Base-by-base conservation (phyloP, 1,284 basidiomycete species). In the Fomitiporia mediterranea region DNA sequence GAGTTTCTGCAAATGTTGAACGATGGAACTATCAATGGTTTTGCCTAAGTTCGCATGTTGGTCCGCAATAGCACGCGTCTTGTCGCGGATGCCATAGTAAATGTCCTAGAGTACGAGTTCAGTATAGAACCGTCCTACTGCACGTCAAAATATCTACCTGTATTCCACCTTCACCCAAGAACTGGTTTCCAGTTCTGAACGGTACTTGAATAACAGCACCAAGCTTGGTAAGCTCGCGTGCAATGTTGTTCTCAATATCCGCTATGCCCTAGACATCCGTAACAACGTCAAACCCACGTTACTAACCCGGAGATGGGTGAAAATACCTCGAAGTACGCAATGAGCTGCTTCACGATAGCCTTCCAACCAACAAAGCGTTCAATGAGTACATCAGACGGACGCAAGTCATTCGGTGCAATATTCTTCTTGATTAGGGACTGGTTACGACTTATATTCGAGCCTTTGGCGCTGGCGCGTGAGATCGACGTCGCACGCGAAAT, bases 131-230 rank as follows among this genome's bases (percentile, higher is more conserved):
- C n/a, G 6, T 37, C 5, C n/a, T 6, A 11, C 28, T 49, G 0
- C 32, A 17, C 38, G 25, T 19, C 11, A 38, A 47, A 40, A 42
- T 15, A 64, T 69, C 30, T 62, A 80, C 83, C 78, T 90, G 88
- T 51, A 97, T 74, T 46, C 94, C 94, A 19, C 91, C 91, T 69
- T 97, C 93, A 35, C 94, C 94, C 9, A 97, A 76, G 69, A 97
- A 97, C 74, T 97, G 94, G 71, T 97, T 97, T 25, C 94, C 95
- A 35, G 94, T 85, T 51, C 89, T 79, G 78, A 98, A 98, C 1
- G 97, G 97, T 1, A 98, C 96, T 72, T 99, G 96, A 64, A 99
- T 96, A 61, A 98, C 94, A 8, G 89, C 93, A n/a, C 90, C 92
- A 51, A 99, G 85, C 72, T 97, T 97, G 48, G 90, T 92, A 69